Conservation (phyloP, 2,329 filamentous ascomycete genomes). For the Trematosphaeria pertusa region DNA sequence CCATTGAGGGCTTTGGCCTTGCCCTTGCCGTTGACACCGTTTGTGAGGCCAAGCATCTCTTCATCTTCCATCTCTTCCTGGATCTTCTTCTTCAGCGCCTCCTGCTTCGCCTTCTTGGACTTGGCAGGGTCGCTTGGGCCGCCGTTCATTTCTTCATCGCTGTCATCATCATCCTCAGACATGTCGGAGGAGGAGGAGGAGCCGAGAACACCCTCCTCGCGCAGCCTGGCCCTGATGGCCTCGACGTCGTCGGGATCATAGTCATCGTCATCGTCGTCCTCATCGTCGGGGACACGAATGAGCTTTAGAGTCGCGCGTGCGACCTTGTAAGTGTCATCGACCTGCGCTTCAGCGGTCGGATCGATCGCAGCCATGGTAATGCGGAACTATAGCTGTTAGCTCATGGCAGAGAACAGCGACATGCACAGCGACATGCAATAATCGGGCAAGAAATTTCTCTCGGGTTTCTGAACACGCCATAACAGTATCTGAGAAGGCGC, state of each 20-base stretch:
- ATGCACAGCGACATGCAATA: neutral
- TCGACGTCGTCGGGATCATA: constrained; percentile 52
- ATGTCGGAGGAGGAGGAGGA: constrained; percentile 46
- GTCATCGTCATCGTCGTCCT: constrained; percentile 65
- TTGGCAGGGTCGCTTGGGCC: constrained; percentile 91
- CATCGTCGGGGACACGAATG: constrained; percentile 74
- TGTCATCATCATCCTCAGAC: constrained; percentile 60
- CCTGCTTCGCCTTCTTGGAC: constrained; percentile 83
- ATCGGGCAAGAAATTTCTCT: no score
- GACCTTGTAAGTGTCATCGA: constrained; percentile 52
- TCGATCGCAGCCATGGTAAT: constrained; percentile 99
- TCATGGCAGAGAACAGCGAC: constrained; percentile 1
- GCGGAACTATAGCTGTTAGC: constrained; percentile 70
- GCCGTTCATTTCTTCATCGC: constrained; percentile 79
- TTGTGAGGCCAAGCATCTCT: constrained; percentile 68
- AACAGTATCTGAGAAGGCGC: neutral
- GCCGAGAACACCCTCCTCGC: constrained; percentile 40
- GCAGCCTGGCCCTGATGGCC: constrained; percentile 45
- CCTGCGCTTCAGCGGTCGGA: constrained; percentile 71
- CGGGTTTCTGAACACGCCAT: no score
- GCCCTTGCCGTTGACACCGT: constrained; percentile 61
- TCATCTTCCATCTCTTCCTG: constrained; percentile 76
- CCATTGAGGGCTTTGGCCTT: constrained; percentile 71
- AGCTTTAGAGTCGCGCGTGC: constrained; percentile 90
- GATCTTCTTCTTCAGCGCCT: constrained; percentile 78